These are phyloP conservation scores for Clathrospora elynae DNA, from an alignment of 2,329 filamentous ascomycete species.

Conservation along the genomic window DNA sequence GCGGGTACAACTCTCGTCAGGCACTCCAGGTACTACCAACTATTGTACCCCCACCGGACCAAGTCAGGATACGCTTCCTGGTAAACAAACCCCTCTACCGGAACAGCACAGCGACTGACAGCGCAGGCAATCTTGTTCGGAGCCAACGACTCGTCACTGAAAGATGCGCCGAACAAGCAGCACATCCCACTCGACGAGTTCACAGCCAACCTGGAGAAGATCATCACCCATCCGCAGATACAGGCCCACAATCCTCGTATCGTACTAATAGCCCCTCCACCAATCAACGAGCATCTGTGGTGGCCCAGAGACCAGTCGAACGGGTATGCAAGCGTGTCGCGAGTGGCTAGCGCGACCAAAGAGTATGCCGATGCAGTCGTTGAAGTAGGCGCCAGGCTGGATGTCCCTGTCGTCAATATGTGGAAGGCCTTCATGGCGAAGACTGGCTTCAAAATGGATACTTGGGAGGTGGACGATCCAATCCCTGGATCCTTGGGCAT, in stretches of 20 bases:
- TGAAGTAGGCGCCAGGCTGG: constrained; percentile 61
- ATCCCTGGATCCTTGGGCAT: constrained; percentile 63
- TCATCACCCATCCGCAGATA: constrained; percentile 74
- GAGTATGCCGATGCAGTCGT: constrained; percentile 69
- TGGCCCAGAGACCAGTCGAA: constrained; percentile 53
- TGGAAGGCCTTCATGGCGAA: constrained; percentile 77
- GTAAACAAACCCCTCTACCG: constrained; percentile 48
- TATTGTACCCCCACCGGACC: constrained; percentile 70
- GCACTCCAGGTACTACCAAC: constrained; percentile 70
- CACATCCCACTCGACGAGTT: constrained; percentile 79
- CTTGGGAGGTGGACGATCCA: constrained; percentile 50
- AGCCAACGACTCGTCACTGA: constrained; percentile 83
- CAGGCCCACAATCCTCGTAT: constrained; percentile 72
- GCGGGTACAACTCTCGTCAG: constrained; percentile 82
- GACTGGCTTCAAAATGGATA: constrained; percentile 55
- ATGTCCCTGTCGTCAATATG: constrained; percentile 73
- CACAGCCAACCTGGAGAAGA: constrained; percentile 70
- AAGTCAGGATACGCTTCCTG: constrained; percentile 68
- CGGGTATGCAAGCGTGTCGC: constrained; percentile 47
- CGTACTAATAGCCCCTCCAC: constrained; percentile 80
- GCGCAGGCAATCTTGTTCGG: constrained; percentile 79
- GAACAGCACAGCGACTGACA: constrained; percentile 9
- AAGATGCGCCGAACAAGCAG: constrained; percentile 67
- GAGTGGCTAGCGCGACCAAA: constrained; percentile 66
- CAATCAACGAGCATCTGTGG: constrained; percentile 76